phyloP scores from a whole-genome alignment of 768 basidiomycete species.

The Mycena rosella region DNA sequence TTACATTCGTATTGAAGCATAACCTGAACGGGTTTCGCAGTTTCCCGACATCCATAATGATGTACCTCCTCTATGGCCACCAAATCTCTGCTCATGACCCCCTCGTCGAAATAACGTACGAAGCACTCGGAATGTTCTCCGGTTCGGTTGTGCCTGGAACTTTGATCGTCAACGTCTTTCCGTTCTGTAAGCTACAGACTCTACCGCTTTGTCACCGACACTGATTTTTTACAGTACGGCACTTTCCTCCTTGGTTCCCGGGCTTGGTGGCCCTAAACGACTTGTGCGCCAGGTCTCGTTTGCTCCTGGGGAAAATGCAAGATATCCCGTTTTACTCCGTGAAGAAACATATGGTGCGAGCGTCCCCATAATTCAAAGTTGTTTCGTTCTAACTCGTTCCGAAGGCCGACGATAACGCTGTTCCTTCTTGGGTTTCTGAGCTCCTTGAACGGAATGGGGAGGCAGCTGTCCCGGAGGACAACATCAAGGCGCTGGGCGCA shows the following conservation, averaged over 20 bases:
- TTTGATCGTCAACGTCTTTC: constrained; percentile 51
- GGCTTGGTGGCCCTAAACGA: constrained; percentile 33
- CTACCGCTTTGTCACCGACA: not conserved
- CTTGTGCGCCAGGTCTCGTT: constrained; percentile 32
- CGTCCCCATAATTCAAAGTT: not conserved
- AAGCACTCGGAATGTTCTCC: constrained; percentile 35
- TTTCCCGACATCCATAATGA: constrained; percentile 40
- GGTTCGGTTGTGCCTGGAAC: constrained; percentile 36
- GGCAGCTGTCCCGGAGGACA: constrained; percentile 30
- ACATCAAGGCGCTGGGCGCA: constrained; percentile 34
- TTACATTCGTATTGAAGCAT: not conserved
- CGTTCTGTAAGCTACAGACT: constrained; percentile 36
- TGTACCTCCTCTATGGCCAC: constrained; percentile 39
- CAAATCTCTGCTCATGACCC: constrained; percentile 34
- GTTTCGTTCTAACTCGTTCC: not conserved
- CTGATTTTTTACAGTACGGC: constrained; percentile 42
- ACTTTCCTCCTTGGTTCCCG: constrained; percentile 56
- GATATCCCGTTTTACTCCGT: constrained; percentile 36
- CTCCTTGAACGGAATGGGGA: constrained; percentile 33
- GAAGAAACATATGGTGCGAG: constrained; percentile 37
- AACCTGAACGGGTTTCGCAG: constrained; percentile 19
- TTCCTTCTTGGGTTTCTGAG: constrained; percentile 37
- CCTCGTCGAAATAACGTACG: constrained; percentile 35
- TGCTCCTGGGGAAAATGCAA: constrained; percentile 32
- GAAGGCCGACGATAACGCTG: constrained; percentile 32